Evolutionary conservation across 176 grass and related monocot species (phyloP).

Genomic region (Alopecurus myosuroides): DNA sequence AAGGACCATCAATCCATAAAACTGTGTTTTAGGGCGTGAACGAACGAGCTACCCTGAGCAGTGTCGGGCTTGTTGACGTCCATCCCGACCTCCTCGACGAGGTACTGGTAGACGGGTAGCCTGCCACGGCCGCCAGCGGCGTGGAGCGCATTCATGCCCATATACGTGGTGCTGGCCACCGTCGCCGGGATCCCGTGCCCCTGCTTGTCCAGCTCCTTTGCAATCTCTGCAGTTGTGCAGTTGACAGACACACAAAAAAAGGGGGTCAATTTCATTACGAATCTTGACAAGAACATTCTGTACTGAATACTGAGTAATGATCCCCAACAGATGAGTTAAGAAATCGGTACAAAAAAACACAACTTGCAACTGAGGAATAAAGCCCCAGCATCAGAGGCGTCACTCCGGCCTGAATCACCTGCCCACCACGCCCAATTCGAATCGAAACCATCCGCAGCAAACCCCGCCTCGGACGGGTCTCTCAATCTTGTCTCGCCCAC

Average conservation of each 20-base stretch:
- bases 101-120: not conserved
- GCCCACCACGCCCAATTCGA: too few species aligned
- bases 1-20: not conserved
- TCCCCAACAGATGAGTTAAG: not conserved
- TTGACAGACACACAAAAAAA: not conserved
- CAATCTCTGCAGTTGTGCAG: conserved; percentile 4
- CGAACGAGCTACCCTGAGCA: not conserved
- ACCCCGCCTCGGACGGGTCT: too few species aligned
- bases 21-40: not conserved
- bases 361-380: not conserved
- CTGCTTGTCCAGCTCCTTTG: conserved; percentile 13
- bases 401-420: not conserved
- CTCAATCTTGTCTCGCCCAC: too few species aligned
- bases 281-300: not conserved
- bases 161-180: conserved; percentile 7
- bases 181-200: conserved; percentile 12
- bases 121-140: not conserved
- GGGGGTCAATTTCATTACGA: not conserved
- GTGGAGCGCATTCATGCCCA: conserved; percentile 1
- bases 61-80: not conserved
- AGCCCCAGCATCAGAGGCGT: not conserved
- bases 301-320: not conserved
- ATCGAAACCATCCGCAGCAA: too few species aligned
- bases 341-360: not conserved
- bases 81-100: conserved; percentile 18